Evolutionary conservation across 495 filamentous ascomycete species (phyloP).

Genomic region (Penicillium salamii): DNA sequence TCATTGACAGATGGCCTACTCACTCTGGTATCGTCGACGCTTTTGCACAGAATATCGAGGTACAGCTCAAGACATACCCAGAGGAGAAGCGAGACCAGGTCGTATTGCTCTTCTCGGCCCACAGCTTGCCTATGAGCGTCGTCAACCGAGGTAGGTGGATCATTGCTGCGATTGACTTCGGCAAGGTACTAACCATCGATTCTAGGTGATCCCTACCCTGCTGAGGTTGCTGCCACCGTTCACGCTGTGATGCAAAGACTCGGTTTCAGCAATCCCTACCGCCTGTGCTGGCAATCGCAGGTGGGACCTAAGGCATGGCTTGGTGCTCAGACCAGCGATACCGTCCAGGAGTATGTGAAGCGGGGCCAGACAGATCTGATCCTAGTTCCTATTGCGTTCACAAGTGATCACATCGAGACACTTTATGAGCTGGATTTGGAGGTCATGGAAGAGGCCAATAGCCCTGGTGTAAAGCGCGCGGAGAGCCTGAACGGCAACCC

Average conservation of each 20-base stretch:
- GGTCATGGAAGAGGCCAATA: conserved; percentile 86
- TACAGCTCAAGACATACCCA: conserved; percentile 76
- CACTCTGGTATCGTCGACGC: conserved; percentile 89
- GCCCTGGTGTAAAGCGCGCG: conserved; percentile 75
- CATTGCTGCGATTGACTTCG: neutral
- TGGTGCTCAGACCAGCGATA: conserved; percentile 85
- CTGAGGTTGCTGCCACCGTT: conserved; percentile 96
- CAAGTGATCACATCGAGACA: conserved; percentile 97
- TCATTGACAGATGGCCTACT: conserved; percentile 95
- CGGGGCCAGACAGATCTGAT: conserved; percentile 89
- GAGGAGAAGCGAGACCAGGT: conserved; percentile 72
- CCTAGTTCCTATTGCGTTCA: conserved; percentile 95
- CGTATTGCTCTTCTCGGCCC: conserved; percentile 89
- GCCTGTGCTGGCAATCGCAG: conserved; percentile 97
- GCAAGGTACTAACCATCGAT: conserved; percentile 17
- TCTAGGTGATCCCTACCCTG: conserved; percentile 88
- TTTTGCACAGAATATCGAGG: conserved; percentile 86
- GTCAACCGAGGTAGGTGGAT: conserved; percentile 72
- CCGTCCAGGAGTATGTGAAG: conserved; percentile 83
- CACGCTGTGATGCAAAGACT: conserved; percentile 93
- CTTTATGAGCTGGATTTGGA: conserved; percentile 94
- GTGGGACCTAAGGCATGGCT: conserved; percentile 95
- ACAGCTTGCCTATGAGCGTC: conserved; percentile 94
- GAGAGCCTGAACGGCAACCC: conserved; percentile 92
- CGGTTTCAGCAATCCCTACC: conserved; percentile 81